Conservation (phyloP, 2,329 filamentous ascomycete genomes). For the Aspergillus proliferans region DNA sequence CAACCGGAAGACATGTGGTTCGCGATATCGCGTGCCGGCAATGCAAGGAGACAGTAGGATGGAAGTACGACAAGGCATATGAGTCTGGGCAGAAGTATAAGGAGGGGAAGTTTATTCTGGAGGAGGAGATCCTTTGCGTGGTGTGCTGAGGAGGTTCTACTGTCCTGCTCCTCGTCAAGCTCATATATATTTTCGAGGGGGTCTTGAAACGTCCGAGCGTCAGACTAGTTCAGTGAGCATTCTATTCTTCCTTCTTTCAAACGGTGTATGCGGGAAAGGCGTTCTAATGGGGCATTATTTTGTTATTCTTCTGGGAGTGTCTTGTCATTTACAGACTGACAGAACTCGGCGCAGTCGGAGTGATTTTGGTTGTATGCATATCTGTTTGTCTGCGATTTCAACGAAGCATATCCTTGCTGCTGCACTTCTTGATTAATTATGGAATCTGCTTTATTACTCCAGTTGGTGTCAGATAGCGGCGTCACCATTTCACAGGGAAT, state of each 20-base stretch:
- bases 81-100: constrained; percentile 94
- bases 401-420: too few relatives aligned
- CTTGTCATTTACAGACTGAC: neutral
- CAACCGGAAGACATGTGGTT: constrained; percentile 88
- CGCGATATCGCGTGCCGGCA: constrained; percentile 87
- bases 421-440: too few relatives aligned
- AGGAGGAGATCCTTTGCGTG: constrained; percentile 79
- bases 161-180: constrained; percentile 4
- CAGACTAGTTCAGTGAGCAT: constrained; percentile 14
- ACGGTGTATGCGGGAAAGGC: constrained; percentile 13
- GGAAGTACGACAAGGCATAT: constrained; percentile 98
- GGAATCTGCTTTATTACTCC: too few relatives aligned
- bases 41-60: constrained; percentile 88
- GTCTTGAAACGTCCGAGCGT: neutral
- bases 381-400: too few relatives aligned
- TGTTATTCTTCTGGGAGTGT: neutral
- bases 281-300: constrained; percentile 10
- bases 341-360: too few relatives aligned
- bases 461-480: too few relatives aligned
- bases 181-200: neutral
- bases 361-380: too few relatives aligned
- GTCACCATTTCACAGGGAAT: too few relatives aligned
- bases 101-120: constrained; percentile 95
- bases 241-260: constrained; percentile 2
- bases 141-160: constrained; percentile 49